These are phyloP conservation scores for Clonostachys rosea DNA, from an alignment of 2,329 filamentous ascomycete species.

Conservation along the genomic window DNA sequence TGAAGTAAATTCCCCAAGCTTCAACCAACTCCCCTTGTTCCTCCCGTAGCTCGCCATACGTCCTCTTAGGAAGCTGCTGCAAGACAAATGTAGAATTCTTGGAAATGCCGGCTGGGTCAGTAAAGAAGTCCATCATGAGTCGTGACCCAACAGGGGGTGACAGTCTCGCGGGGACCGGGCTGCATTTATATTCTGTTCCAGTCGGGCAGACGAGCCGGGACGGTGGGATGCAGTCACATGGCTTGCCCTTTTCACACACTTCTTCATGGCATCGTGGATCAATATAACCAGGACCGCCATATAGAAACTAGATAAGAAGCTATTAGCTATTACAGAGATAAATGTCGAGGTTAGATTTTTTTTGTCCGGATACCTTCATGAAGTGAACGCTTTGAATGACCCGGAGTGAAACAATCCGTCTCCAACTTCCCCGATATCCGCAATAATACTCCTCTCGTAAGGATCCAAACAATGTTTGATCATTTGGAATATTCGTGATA, in stretches of 20 bases:
- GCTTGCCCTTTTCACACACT: neutral
- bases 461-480: neutral
- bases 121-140: neutral
- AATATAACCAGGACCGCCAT: neutral
- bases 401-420: neutral
- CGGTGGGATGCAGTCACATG: neutral
- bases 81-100: neutral
- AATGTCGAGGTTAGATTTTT: neutral
- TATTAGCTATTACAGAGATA: neutral
- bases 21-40: neutral
- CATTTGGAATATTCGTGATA: neutral
- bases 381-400: neutral
- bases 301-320: neutral
- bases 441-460: neutral
- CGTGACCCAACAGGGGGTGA: neutral
- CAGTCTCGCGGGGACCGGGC: neutral
- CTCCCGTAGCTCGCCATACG: neutral
- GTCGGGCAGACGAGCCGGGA: neutral
- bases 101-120: neutral
- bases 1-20: neutral
- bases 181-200: neutral
- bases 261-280: neutral
- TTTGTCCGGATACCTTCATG: neutral
- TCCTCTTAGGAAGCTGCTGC: neutral
- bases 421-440: neutral